Base-by-base conservation (phyloP, 139 green algal genomes). In the Chlorella ohadii region DNA sequence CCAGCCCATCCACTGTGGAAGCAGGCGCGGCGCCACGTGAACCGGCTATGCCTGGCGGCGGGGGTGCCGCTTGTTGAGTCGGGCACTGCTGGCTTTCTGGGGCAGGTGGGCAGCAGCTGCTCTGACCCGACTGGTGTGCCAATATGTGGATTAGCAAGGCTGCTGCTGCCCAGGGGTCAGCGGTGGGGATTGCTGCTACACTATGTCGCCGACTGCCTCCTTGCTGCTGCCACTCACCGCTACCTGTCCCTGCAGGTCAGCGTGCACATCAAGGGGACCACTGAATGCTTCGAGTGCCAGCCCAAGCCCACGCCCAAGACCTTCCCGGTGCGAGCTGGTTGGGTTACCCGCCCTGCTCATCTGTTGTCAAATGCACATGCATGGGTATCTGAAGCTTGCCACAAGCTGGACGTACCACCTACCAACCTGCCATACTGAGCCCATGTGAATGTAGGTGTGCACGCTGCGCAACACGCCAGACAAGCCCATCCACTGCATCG, bases 391-490 rank as follows among this genome's bases (percentile, higher is more conserved):
- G n/a, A n/a, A n/a, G n/a, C n/a, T n/a, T n/a, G n/a, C n/a, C n/a
- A n/a, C n/a, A n/a, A n/a, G n/a, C n/a, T n/a, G n/a, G n/a, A n/a
- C n/a, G n/a, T n/a, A n/a, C n/a, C n/a, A n/a, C n/a, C n/a, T 64
- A 6, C 57, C 57, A 13, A 9, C 57, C 11, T 64, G 57, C 3
- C 5, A 13, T 64, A 13, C 57, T 64, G 57, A 28, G 57, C 57
- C 7, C 22, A 3, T 9, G 7, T 20, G 6, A 28, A 9, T 64
- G 57, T 23, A 67, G 59, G 96, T 99, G 36, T 99, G 97, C 90
- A 99, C 97, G 68, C 96, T 99, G 85, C 94, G 97, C 63, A 99
- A 98, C 91, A 99, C 97, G 3, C 97, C 97, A 11, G 96, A 98
- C 85, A 98, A 98, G 89, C 96, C 96, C 74, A 98, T 99, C 80